phyloP scores from a whole-genome alignment of 306 rosid species.

The Dalbergia cultrata region DNA sequence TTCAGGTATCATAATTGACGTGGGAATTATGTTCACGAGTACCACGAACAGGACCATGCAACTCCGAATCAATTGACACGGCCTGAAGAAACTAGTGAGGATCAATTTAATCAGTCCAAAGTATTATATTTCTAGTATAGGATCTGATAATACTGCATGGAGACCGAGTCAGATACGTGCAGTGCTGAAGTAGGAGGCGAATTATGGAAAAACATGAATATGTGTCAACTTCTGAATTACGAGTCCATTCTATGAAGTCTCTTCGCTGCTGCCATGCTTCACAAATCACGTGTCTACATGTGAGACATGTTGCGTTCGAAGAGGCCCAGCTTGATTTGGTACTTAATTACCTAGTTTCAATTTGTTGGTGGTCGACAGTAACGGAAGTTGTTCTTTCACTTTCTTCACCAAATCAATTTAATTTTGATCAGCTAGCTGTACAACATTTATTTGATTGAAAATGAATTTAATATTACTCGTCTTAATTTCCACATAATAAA shows the following conservation, averaged over 20 bases:
- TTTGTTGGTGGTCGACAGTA: neutral
- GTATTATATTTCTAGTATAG: too few species aligned
- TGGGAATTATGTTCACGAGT: too few species aligned
- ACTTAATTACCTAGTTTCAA: too few species aligned
- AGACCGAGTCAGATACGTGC: neutral
- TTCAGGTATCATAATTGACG: too few species aligned
- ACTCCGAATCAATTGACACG: too few species aligned
- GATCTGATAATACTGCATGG: neutral
- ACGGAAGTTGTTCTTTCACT: neutral
- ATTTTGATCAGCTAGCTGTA: too few species aligned
- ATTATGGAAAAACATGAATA: neutral
- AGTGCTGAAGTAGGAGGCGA: neutral
- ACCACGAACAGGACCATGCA: too few species aligned
- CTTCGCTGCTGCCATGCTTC: neutral
- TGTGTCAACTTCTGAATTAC: neutral
- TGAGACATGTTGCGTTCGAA: neutral
- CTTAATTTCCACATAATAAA: neutral
- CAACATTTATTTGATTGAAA: neutral
- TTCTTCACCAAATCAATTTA: neutral
- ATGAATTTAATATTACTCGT: neutral
- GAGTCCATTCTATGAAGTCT: neutral
- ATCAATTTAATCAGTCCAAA: too few species aligned
- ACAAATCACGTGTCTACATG: neutral
- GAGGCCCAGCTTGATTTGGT: constrained; percentile 12
- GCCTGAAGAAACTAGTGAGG: too few species aligned